Evolutionary conservation across 1,139 yeast genomes (phyloP).

Genomic region (Hansenula sp.): DNA sequence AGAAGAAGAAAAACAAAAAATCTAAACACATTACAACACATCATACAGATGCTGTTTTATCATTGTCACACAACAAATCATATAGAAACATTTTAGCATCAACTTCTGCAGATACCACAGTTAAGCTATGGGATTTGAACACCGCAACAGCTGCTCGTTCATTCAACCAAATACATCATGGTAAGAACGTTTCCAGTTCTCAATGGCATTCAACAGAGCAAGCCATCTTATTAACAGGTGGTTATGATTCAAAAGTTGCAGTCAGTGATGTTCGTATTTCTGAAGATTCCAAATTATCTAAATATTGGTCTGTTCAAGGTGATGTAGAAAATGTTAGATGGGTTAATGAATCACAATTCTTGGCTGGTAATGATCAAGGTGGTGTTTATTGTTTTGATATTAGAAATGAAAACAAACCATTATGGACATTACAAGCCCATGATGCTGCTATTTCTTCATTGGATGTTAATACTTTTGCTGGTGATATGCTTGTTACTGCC

Average conservation of each 20-base stretch:
- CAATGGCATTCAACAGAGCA: constrained; percentile 80
- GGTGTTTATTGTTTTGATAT: constrained; percentile 87
- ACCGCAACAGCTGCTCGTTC: constrained; percentile 74
- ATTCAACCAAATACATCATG: constrained; percentile 39
- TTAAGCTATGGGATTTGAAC: constrained; percentile 91
- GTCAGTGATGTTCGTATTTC: constrained; percentile 81
- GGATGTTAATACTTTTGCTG: constrained; percentile 61
- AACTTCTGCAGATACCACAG: constrained; percentile 92
- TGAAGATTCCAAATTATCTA: constrained; percentile 56
- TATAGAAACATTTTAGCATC: constrained; percentile 89
- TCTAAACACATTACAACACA: constrained; percentile 63
- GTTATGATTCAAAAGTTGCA: constrained; percentile 81
- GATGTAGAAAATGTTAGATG: constrained; percentile 85
- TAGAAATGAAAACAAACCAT: constrained; percentile 59
- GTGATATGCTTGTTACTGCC: constrained; percentile 78
- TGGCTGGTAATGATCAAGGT: constrained; percentile 93
- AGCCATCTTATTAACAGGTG: constrained; percentile 85
- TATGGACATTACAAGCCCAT: constrained; percentile 97
- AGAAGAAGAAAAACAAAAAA: constrained; percentile 47
- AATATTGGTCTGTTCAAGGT: constrained; percentile 56
- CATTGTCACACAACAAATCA: constrained; percentile 75
- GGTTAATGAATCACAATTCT: constrained; percentile 64
- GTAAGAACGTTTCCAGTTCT: constrained; percentile 79
- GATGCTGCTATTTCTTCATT: constrained; percentile 89
- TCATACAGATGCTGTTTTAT: constrained; percentile 92